Conservation (phyloP, 805 yeast genomes). For the Candida maris region DNA sequence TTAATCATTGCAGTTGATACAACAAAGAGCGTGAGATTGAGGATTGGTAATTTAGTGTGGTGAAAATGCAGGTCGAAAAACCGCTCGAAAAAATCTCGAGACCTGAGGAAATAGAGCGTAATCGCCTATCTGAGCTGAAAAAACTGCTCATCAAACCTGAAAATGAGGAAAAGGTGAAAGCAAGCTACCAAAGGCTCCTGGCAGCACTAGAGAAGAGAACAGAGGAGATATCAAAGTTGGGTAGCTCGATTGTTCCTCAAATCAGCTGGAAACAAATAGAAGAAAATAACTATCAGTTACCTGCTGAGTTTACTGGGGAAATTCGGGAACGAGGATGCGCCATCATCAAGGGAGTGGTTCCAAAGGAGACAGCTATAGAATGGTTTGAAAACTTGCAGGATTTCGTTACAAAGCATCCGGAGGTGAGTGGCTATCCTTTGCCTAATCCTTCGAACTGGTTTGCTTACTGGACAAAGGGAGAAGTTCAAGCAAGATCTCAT, state of each 20-base stretch:
- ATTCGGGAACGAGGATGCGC: conserved; percentile 26
- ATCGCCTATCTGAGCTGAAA: too few species aligned
- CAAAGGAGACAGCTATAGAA: conserved; percentile 20
- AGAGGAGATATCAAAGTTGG: conserved; percentile 20
- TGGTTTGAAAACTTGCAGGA: conserved; percentile 20
- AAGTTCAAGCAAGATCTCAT: conserved; percentile 36
- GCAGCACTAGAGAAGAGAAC: conserved; percentile 18
- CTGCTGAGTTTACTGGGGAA: conserved; percentile 5
- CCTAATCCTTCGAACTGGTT: too few species aligned
- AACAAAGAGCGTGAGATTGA: too few species aligned
- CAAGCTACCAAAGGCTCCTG: conserved; percentile 28
- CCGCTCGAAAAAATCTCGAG: too few species aligned
- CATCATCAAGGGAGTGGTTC: conserved; percentile 32
- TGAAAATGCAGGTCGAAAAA: too few species aligned
- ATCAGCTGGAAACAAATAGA: conserved; percentile 18
- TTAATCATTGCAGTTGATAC: too few species aligned
- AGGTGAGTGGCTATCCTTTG: conserved; percentile 30
- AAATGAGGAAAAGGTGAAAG: conserved; percentile 23
- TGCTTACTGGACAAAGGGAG: conserved; percentile 40
- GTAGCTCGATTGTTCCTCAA: conserved; percentile 18
- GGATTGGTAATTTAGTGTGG: too few species aligned
- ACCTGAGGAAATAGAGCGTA: too few species aligned
- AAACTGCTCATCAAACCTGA: conserved; percentile 16
- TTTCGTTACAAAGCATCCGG: conserved; percentile 30
- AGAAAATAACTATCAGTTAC: conserved; percentile 2